Evolutionary conservation across 164 flowering plant species (phyloP), one percentile per base, ranked within the genome.

Genomic region (Vitis cinerea): DNA sequence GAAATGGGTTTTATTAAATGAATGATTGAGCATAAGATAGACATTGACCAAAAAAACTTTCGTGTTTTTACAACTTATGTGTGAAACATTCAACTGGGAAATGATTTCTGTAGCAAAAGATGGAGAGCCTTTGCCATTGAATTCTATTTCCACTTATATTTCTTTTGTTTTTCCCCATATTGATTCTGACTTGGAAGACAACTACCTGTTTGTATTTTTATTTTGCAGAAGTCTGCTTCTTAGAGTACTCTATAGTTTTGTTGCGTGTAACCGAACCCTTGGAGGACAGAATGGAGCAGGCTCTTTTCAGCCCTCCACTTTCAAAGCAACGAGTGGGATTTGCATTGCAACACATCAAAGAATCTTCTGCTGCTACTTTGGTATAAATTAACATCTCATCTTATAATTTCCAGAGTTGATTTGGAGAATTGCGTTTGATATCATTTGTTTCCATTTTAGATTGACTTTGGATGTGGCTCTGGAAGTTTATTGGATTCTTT

Each of bases 231-330:
- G 69, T 67, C 16, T 88, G 94, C 81, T 72, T 59, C 75, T 78
- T 91, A 84, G 91, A 90, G 78, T 93, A 84, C 72, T 61, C 75
- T n/a, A 58, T 91, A 27, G 81, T 81, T 72, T 71, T 96, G 77
- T 66, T 91, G 85, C 82, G 81, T 49, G 82, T 93, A 54, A 83
- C 86, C 10, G 95, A 84, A 72, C 98, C 98, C 61, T 74, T 87
- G 72, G 99, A 96, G 72, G 97, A 93, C 59, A 83, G 98, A 79
- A 89, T 93, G 88, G 99, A 96, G 85, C 94, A 89, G 81, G 99
- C 99, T 51, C 70, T 96, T 50, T 96, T 96, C 70, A 91, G 83
- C 74, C 99, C 99, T 67, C 95, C 99, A 59, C 85, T 96, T 50
- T 90, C 99, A 57, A 96, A 90, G 81, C 99, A 96, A 72, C 89